Base-by-base conservation (phyloP, 2,329 filamentous ascomycete species). In the Xylaria polymorpha region DNA sequence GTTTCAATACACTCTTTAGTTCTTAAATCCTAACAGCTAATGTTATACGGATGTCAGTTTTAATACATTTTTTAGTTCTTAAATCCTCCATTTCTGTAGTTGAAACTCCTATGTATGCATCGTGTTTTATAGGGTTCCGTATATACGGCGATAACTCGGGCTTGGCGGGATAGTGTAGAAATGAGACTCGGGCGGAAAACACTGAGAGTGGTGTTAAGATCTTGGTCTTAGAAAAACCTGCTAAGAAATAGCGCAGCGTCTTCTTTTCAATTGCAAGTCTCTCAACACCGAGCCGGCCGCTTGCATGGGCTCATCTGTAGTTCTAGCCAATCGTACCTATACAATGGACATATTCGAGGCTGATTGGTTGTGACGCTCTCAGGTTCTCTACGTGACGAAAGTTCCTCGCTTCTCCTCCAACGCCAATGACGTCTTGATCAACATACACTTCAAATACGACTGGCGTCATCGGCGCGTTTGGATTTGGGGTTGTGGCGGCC, bases 241-340 rank as follows among this genome's bases (percentile, higher is more conserved):
- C 25, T 29, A 29, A 29, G 25, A 29, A 29, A 29, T 29, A 29
- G 25, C 25, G 25, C 25, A 29, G 25, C 25, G 25, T 29, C 55
- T 65, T 18, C 53, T 48, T 20, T 44, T 41, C 8, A 59, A 43
- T 32, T 65, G 55, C 55, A 65, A 41, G 43, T 8, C 4, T 9
- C 10, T 65, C 55, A 59, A 65, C 6, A 15, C 4, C 15, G 62
- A 65, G 29, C 15, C 60, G 3, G 25, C n/a, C 18, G 55, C 53
- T 12, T 65, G 43, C 43, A 65, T 65, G 41, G 39, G 5, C 10
- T 39, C 44, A 14, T 3, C 3, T 37, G 12, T 18, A 4, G 1
- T 41, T 20, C 22, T 51, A 48, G 22, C 14, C 2, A n/a, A 20
- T 29, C 59, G 46, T 29, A 61, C 59, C 46, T 61, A 61, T 29